Evolutionary conservation across 164 flowering plant genomes (phyloP), one percentile per base, ranked within the genome.

Genomic region (Vitis cinerea): DNA sequence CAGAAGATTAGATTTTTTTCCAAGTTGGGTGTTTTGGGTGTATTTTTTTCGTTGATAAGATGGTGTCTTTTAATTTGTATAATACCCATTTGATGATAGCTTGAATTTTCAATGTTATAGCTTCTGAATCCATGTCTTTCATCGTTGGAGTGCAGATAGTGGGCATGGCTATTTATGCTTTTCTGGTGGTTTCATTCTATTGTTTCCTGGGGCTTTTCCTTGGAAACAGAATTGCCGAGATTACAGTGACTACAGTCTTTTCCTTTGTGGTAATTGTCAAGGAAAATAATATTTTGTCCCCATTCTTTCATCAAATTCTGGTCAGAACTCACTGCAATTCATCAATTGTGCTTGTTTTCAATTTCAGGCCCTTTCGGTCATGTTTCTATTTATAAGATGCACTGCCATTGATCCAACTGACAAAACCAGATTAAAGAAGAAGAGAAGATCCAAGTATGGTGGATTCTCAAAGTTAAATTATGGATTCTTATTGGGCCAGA

Each of bases 391-490:
- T 68, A 65, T 88, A 60, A 86, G 98, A 77, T 93, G 99, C 72
- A 84, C 94, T 0, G 94, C 93, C 10, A 90, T 83, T 52, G 94
- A 95, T 64, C 99, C 99, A 3, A 82, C 88, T 29, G 98, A 93
- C 72, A 93, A 80, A 72, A 88, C 87, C 65, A 79, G 92, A 52
- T 70, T 69, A 13, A 85, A 79, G 80, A 91, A 85, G 84, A 91
- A 80, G 77, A 85, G 70, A 71, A 73, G 71, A 71, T 12, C 65
- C 37, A 87, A 81, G 68, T 53, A 79, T 0, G 76, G 70, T 31
- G 84, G 79, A 47, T 27, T 73, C 9, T 31, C 68, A 2, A 84
- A 83, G 79, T 72, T 85, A 16, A 90, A 86, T 68, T 87, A 86
- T 71, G 83, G 92, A 37, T 79, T 72, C 67, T 64, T 93, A 53